These are phyloP conservation scores for Candida peoriensis DNA, from an alignment of 805 yeast species.

Conservation along the genomic window DNA sequence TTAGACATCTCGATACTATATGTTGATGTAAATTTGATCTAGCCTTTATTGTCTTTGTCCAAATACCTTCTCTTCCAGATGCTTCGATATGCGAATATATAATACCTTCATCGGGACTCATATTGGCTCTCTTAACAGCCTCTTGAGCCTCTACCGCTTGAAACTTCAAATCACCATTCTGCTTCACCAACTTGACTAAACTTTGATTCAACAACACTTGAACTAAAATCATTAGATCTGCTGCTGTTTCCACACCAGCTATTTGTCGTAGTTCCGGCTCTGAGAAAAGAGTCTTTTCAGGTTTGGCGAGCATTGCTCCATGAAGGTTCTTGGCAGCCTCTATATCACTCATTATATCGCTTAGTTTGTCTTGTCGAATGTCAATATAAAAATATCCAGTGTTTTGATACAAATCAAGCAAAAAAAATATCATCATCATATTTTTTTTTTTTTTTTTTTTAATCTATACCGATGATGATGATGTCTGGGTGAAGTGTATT, in stretches of 20 bases:
- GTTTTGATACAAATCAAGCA: too few relatives aligned
- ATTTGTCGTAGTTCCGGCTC: constrained; percentile 64
- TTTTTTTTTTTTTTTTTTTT: constrained; percentile 1
- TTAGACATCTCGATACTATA: constrained; percentile 79
- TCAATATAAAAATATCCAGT: too few relatives aligned
- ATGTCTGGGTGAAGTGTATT: constrained; percentile 6
- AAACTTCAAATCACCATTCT: constrained; percentile 63
- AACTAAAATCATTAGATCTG: constrained; percentile 40
- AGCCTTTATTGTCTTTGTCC: constrained; percentile 90
- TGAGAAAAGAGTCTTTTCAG: constrained; percentile 46
- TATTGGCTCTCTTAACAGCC: constrained; percentile 69
- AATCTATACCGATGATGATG: constrained; percentile 7
- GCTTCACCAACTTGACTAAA: constrained; percentile 63
- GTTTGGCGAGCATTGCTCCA: constrained; percentile 51
- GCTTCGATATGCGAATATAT: constrained; percentile 90
- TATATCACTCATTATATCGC: constrained; percentile 13
- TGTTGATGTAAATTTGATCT: constrained; percentile 88
- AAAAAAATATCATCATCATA: neutral
- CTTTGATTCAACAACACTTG: constrained; percentile 53
- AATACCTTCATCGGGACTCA: constrained; percentile 86
- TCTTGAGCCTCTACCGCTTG: constrained; percentile 70
- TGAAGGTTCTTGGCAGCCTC: constrained; percentile 57
- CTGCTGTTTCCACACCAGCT: constrained; percentile 35
- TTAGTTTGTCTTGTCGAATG: too few relatives aligned
- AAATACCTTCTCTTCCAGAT: constrained; percentile 90